phyloP scores from a whole-genome alignment of 148 eudicot genomes.

The Cornus kousa region DNA sequence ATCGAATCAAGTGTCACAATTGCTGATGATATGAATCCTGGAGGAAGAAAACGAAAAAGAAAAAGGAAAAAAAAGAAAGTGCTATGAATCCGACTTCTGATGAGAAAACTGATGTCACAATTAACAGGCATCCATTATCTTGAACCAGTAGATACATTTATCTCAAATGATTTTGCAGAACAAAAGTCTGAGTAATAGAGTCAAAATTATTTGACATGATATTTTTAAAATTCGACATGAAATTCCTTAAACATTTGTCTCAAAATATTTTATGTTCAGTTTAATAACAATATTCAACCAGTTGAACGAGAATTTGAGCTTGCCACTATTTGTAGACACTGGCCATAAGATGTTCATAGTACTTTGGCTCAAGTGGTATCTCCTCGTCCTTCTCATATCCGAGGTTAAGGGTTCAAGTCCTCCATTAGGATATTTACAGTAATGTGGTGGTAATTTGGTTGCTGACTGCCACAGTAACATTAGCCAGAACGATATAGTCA shows the following conservation, averaged over 20 bases:
- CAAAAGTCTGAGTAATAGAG: conserved; percentile 4
- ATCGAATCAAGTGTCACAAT: conserved; percentile 52
- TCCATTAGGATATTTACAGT: no score
- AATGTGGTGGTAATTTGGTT: no score
- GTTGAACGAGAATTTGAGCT: no score
- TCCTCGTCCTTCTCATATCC: not conserved
- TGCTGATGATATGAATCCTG: conserved; percentile 46
- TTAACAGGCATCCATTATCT: not conserved
- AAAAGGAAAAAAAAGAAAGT: not conserved
- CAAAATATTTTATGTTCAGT: not conserved
- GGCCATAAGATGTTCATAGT: not conserved
- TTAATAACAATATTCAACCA: no score
- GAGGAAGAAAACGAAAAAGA: conserved; percentile 3
- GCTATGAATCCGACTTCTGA: not conserved
- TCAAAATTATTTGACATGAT: not conserved
- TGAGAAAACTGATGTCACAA: conserved; percentile 9
- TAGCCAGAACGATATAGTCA: no score
- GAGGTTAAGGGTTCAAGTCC: no score
- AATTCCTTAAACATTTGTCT: not conserved
- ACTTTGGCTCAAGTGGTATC: not conserved
- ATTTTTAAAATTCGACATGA: not conserved
- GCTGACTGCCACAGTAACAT: no score
- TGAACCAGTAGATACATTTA: not conserved
- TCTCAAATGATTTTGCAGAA: not conserved
- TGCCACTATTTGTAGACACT: not conserved